These are phyloP conservation scores for Tremella yokohamensis DNA, from an alignment of 768 basidiomycete species.

Conservation along the genomic window DNA sequence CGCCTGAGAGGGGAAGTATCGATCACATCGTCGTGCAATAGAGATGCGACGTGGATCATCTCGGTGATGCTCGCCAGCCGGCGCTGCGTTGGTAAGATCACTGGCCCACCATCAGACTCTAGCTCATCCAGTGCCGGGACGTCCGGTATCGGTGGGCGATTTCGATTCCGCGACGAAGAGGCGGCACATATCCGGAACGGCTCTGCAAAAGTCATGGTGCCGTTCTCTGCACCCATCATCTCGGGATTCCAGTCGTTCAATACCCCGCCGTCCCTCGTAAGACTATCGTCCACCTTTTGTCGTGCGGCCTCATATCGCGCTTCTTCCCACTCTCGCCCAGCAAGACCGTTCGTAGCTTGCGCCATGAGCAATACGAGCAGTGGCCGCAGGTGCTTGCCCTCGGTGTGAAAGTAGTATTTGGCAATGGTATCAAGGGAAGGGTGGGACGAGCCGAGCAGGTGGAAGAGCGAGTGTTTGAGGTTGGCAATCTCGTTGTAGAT, in stretches of 20 bases:
- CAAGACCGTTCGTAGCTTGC: conserved; percentile 88
- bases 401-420: conserved; percentile 83
- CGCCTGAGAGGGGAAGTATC: conserved; percentile 71
- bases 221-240: conserved; percentile 36
- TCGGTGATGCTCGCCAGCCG: conserved; percentile 94
- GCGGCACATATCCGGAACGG: conserved; percentile 34
- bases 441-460: conserved; percentile 81
- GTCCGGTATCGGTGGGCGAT: not conserved
- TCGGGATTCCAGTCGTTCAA: conserved; percentile 85
- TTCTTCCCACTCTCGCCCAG: conserved; percentile 55
- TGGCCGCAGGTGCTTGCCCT: conserved; percentile 78
- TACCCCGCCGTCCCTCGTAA: conserved; percentile 68
- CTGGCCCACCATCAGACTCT: conserved; percentile 39
- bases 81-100: conserved; percentile 77
- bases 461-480: conserved; percentile 68
- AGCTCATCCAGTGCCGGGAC: conserved; percentile 45
- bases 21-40: conserved; percentile 87
- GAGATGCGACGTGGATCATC: conserved; percentile 94
- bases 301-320: conserved; percentile 17
- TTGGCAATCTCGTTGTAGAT: conserved; percentile 69
- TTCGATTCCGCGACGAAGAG: conserved; percentile 45
- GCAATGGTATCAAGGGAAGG: conserved; percentile 83
- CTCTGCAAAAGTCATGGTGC: conserved; percentile 33
- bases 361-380: conserved; percentile 83
- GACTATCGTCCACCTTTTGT: conserved; percentile 70